These are phyloP conservation scores for Coniochaeta sp. DNA, from an alignment of 2,329 filamentous ascomycete genomes.

Conservation along the genomic window DNA sequence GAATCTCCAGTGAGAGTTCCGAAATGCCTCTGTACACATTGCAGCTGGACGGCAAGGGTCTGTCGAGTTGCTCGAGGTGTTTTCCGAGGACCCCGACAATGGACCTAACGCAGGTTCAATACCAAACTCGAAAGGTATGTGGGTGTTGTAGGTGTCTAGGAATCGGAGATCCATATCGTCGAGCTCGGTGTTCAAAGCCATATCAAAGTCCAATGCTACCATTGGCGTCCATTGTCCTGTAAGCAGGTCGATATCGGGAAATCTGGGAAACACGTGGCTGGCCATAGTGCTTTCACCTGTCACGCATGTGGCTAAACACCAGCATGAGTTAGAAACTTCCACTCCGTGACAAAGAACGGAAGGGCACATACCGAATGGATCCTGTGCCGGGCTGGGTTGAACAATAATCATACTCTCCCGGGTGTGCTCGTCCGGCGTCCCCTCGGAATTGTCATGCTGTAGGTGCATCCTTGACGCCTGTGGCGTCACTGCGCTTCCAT, in stretches of 20 bases:
- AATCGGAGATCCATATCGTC: conserved; percentile 24
- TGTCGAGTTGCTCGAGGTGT: conserved; percentile 7
- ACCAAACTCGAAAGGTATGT: conserved; percentile 21
- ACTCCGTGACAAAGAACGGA: no score
- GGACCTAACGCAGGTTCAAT: neutral
- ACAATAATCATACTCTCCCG: no score
- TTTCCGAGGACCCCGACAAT: neutral
- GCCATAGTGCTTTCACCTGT: no score
- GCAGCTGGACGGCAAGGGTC: conserved; percentile 9
- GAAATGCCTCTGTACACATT: conserved; percentile 17
- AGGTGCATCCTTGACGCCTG: no score
- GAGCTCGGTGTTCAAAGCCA: conserved; percentile 17
- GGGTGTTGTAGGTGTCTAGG: conserved; percentile 22
- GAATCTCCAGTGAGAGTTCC: conserved; percentile 21
- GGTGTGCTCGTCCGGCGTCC: no score
- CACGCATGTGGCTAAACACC: no score
- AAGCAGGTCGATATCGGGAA: conserved; percentile 2
- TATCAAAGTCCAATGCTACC: conserved; percentile 8
- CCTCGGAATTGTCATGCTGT: no score
- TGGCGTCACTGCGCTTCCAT: no score
- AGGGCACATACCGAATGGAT: no score
- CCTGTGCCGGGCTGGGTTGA: no score
- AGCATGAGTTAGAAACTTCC: no score
- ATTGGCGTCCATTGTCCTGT: conserved; percentile 10
- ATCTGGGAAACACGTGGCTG: no score